A percentile compares a stretch with the other conserved stretches of the same genome.
phyloP scores from a whole-genome alignment of 2,329 filamentous ascomycete genomes.

The Sclerotinia borealis region DNA sequence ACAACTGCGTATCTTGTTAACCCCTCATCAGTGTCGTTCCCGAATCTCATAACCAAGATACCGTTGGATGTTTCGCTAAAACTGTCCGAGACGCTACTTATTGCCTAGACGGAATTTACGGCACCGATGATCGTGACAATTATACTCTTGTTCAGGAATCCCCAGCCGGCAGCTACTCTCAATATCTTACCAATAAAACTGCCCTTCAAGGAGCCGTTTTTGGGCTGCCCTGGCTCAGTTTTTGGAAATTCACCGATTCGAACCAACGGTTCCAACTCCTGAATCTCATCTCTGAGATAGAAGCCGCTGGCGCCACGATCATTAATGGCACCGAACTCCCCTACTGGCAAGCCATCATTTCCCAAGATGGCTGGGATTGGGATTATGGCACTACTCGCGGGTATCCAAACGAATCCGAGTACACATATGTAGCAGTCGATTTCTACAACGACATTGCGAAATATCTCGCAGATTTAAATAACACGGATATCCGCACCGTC shows the following conservation, averaged over 20 bases:
- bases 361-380: conserved; percentile 67
- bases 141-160: conserved; percentile 55
- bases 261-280: conserved; percentile 51
- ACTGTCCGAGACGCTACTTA: conserved; percentile 64
- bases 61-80: conserved; percentile 59
- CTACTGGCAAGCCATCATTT: conserved; percentile 54
- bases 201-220: conserved; percentile 58
- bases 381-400: conserved; percentile 59
- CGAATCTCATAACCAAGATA: conserved; percentile 61
- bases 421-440: conserved; percentile 65
- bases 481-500: conserved; percentile 47
- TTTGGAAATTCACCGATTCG: conserved; percentile 57
- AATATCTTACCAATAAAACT: conserved; percentile 31
- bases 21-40: conserved; percentile 52
- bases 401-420: conserved; percentile 66
- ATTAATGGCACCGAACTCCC: conserved; percentile 66
- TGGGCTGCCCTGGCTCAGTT: conserved; percentile 64
- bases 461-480: conserved; percentile 48
- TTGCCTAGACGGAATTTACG: conserved; percentile 62
- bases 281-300: conserved; percentile 46
- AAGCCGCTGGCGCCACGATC: conserved; percentile 57
- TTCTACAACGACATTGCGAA: conserved; percentile 51
- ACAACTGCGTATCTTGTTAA: background rate
- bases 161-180: conserved; percentile 49
- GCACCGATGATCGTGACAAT: conserved; percentile 56